A percentile compares a stretch with the other conserved stretches of the same genome.
Conservation (phyloP, 305 asterid species). For the Fraxinus baroniana region DNA sequence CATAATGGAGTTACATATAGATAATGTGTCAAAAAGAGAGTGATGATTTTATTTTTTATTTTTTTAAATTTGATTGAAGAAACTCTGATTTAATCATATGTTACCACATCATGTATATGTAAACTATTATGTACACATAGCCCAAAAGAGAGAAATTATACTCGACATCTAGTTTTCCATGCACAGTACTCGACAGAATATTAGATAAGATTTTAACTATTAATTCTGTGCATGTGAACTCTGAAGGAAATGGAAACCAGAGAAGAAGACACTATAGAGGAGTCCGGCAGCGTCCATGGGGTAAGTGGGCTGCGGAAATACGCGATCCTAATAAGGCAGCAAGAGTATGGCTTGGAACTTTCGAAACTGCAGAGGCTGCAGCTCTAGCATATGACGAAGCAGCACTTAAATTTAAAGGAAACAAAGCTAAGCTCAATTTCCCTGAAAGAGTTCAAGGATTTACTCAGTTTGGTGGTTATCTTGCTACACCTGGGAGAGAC, state of each 20-base stretch:
- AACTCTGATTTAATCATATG: no score
- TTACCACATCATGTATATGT: no score
- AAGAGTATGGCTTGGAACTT: constrained; percentile 87
- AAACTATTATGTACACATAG: no score
- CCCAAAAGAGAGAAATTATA: background rate
- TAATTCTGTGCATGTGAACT: background rate
- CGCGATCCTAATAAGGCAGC: constrained; percentile 88
- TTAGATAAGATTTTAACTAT: background rate
- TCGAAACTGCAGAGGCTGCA: constrained; percentile 76
- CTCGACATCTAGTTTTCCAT: background rate
- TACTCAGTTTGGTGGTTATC: constrained; percentile 31
- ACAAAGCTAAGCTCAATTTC: constrained; percentile 84
- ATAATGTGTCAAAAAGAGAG: no score
- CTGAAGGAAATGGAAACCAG: constrained; percentile 26
- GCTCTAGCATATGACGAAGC: constrained; percentile 87
- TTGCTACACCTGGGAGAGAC: constrained; percentile 25
- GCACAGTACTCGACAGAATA: background rate
- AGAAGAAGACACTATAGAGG: constrained; percentile 77
- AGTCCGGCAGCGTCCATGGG: constrained; percentile 89
- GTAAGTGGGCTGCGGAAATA: constrained; percentile 87
- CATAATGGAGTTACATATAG: no score
- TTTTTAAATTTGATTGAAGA: no score
- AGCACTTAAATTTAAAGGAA: constrained; percentile 76
- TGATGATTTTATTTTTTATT: no score
- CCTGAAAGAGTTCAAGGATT: constrained; percentile 74